phyloP scores from a whole-genome alignment of 768 basidiomycete genomes.

The Lactarius deliciosus region DNA sequence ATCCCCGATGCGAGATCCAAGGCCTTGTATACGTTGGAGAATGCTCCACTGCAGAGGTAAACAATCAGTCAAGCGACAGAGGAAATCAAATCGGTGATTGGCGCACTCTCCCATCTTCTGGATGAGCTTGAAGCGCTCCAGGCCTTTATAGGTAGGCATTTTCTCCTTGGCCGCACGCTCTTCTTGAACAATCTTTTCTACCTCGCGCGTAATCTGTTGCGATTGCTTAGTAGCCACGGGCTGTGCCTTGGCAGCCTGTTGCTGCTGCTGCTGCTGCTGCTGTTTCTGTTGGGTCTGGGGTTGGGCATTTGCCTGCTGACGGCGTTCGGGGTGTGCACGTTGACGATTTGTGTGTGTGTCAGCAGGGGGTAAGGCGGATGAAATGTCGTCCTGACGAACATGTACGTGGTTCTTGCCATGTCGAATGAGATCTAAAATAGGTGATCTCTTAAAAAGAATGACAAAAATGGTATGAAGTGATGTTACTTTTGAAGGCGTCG shows the following conservation, averaged over 20 bases:
- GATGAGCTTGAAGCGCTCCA: conserved; percentile 73
- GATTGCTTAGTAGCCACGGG: conserved; percentile 23
- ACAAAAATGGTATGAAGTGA: background rate
- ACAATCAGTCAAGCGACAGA: conserved; percentile 26
- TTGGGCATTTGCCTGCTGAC: conserved; percentile 38
- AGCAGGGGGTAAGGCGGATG: conserved; percentile 19
- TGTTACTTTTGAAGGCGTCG: conserved; percentile 29
- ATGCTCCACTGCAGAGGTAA: conserved; percentile 69
- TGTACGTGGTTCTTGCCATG: conserved; percentile 49
- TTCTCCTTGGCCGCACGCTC: conserved; percentile 69
- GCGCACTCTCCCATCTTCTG: conserved; percentile 95
- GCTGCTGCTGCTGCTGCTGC: conserved; percentile 39
- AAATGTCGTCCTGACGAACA: conserved; percentile 22
- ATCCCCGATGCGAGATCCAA: conserved; percentile 69
- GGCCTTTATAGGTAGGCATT: conserved; percentile 84
- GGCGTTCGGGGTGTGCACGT: conserved; percentile 33
- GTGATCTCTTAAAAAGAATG: background rate
- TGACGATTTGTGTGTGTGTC: conserved; percentile 22
- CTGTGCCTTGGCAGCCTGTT: conserved; percentile 19
- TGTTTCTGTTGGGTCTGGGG: conserved; percentile 32
- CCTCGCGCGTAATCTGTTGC: conserved; percentile 43
- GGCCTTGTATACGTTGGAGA: conserved; percentile 98
- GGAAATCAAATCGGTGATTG: conserved; percentile 14
- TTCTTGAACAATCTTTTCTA: conserved; percentile 71
- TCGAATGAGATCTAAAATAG: conserved; percentile 48